Evolutionary conservation across 192 early-diverging fungal genomes (phyloP).

Genomic region (Backusella australiensis): DNA sequence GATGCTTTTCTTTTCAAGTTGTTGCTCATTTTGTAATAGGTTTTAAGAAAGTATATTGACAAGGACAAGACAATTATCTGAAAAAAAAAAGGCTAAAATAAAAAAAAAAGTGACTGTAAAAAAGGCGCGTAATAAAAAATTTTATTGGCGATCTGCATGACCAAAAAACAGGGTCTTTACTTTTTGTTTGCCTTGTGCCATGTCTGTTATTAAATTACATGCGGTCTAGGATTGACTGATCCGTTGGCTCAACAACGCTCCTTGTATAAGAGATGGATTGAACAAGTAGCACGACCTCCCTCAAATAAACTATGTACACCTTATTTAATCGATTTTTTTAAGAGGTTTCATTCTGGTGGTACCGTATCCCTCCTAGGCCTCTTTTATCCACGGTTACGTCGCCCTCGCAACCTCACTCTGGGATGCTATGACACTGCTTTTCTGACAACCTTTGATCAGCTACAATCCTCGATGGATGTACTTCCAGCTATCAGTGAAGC

Average conservation of each 20-base stretch:
- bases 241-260: no score
- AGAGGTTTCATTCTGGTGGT: background rate
- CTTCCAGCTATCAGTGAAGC: background rate
- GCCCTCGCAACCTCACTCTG: background rate
- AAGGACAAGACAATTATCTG: background rate
- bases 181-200: no score
- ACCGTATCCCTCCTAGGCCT: background rate
- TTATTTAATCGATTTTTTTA: background rate
- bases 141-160: background rate
- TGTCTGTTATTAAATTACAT: no score
- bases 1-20: slow-evolving; percentile 23
- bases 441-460: background rate
- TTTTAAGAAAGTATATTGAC: background rate
- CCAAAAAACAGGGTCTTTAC: background rate
- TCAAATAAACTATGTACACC: background rate
- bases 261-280: no score
- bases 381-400: background rate
- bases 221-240: no score
- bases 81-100: background rate
- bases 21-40: slow-evolving; percentile 1
- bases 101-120: slow-evolving; percentile 10
- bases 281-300: no score
- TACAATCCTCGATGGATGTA: background rate
- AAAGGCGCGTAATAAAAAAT: background rate
- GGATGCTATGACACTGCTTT: background rate